These are phyloP conservation scores for Candida sonorensis DNA, from an alignment of 805 yeast species.

Conservation along the genomic window DNA sequence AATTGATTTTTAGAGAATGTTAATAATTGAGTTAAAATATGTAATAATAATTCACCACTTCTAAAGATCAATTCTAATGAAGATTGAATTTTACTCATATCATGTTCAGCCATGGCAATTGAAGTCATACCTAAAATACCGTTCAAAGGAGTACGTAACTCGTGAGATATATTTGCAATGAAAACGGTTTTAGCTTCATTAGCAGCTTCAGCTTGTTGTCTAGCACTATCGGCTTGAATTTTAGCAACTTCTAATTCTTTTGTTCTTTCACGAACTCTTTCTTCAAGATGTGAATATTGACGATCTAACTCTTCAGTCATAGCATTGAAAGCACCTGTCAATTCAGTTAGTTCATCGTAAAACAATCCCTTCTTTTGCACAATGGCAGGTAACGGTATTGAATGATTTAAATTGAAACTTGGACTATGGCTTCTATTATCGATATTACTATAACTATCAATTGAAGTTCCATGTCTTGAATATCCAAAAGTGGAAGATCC, in stretches of 20 bases:
- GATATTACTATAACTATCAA: too few relatives aligned
- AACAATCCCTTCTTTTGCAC: conserved; percentile 35
- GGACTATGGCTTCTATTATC: conserved; percentile 4
- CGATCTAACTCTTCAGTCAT: conserved; percentile 85
- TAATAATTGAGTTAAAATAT: conserved; percentile 81
- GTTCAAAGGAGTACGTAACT: conserved; percentile 89
- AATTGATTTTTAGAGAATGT: conserved; percentile 91
- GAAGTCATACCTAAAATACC: conserved; percentile 96
- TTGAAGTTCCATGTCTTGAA: conserved; percentile 8
- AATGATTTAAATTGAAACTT: conserved; percentile 2
- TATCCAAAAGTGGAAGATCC: conserved; percentile 1
- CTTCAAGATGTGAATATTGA: conserved; percentile 82
- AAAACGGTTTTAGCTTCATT: conserved; percentile 95
- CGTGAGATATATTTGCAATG: conserved; percentile 89
- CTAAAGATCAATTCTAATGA: conserved; percentile 78
- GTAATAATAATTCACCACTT: conserved; percentile 84
- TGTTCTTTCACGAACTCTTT: conserved; percentile 79
- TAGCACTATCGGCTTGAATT: conserved; percentile 52
- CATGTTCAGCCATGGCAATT: conserved; percentile 83
- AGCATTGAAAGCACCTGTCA: conserved; percentile 82
- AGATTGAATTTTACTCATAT: conserved; percentile 58
- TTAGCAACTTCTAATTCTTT: conserved; percentile 84
- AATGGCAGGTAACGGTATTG: conserved; percentile 16
- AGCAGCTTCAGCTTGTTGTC: conserved; percentile 62
- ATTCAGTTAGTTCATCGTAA: conserved; percentile 80